Evolutionary conservation across 768 basidiomycete species (phyloP).

Genomic region (Rhodotorula sphaerocarpa): DNA sequence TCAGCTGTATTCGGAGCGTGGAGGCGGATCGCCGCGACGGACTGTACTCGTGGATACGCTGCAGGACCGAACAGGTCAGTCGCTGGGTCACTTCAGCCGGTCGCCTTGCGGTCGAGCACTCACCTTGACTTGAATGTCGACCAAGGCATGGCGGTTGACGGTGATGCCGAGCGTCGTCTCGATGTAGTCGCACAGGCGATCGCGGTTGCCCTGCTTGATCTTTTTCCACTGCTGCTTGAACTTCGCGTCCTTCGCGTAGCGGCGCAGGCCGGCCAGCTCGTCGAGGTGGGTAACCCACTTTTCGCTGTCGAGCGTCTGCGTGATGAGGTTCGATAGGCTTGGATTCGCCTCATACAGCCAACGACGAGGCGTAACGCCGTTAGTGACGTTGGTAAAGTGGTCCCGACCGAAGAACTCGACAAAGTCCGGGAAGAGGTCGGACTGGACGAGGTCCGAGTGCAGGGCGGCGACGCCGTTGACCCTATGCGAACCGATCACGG

Average conservation of each 20-base stretch:
- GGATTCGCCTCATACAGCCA: constrained; percentile 91
- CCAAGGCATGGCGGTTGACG: constrained; percentile 63
- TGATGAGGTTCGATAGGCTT: constrained; percentile 71
- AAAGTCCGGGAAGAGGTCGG: constrained; percentile 48
- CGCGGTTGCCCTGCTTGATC: constrained; percentile 65
- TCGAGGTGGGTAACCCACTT: constrained; percentile 79
- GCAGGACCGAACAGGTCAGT: too few species aligned
- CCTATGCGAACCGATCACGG: constrained; percentile 73
- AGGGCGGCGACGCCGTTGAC: constrained; percentile 97
- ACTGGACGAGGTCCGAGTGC: constrained; percentile 75
- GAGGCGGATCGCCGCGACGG: too few species aligned
- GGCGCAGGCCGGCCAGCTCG: constrained; percentile 67
- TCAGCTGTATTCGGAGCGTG: too few species aligned
- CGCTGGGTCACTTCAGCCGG: not conserved
- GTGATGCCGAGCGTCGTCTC: constrained; percentile 61
- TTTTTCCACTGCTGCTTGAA: constrained; percentile 66
- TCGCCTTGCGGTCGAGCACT: not conserved
- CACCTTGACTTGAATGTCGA: constrained; percentile 70
- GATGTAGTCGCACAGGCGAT: constrained; percentile 68
- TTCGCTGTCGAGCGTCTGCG: constrained; percentile 64
- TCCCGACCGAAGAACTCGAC: constrained; percentile 78
- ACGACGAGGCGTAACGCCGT: constrained; percentile 73
- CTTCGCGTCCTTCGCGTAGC: constrained; percentile 59
- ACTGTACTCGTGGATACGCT: constrained; percentile 85
- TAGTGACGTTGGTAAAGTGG: constrained; percentile 63